Evolutionary conservation across 1,284 basidiomycete genomes (phyloP), one percentile per base, ranked within the genome.

Genomic region (Chiua sp.): DNA sequence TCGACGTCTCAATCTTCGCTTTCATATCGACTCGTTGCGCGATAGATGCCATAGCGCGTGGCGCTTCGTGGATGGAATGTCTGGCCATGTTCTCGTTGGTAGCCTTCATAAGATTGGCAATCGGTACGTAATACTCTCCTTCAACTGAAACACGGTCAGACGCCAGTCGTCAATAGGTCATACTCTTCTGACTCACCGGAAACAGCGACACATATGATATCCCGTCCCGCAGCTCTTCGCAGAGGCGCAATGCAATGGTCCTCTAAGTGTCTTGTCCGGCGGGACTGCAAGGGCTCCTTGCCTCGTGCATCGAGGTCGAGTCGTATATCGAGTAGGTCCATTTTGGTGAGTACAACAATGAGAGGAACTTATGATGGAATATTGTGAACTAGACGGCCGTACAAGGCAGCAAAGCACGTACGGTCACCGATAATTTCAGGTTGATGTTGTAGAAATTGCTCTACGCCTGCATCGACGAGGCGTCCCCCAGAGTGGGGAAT

Each of bases 61-160:
- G 47, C 5, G 51, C 51, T 23, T 64, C 61, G 20, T 48, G 35
- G n/a, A 52, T 51, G 35, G 56, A 16, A 48, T 59, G 35, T 8
- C 39, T 37, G 7, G 13, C 12, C 53, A 70, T 63, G 13, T 30
- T 46, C 20, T 56, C 32, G 4, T 30, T 7, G 0, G 66, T 70
- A 18, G 15, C 13, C 18, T 16, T 18, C 4, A 39, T 12, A 7
- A 39, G 37, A 3, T 39, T 11, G 20, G 39, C 6, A 42, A 42
- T 18, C 8, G 20, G 6, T 11, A n/a, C 20, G 20, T 18, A 42
- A 42, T 42, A 42, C 7, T 20, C 39, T 20, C n/a, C 20, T 42
- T 8, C 3, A 42, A 8, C 39, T 42, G 18, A n/a, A 42, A 3
- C n/a, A n/a, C n/a, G 7, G 10, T 42, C 39, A 42, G 20, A 8